Conservation (phyloP, 2,329 filamentous ascomycete species). For the Albophoma yamanashiensis region DNA sequence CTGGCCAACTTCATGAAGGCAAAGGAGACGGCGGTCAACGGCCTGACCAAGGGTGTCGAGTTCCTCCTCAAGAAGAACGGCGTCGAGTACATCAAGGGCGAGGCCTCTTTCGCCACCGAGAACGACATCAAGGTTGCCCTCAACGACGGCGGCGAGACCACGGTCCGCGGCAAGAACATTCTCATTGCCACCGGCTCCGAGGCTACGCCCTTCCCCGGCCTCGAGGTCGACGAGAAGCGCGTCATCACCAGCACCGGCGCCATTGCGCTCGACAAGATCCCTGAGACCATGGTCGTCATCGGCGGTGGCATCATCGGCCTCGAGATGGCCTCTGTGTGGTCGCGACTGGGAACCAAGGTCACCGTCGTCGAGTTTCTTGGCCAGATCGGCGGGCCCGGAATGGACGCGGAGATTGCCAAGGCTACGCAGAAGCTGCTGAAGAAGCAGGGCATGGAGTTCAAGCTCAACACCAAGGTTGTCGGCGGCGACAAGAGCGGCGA, state of each 20-base stretch:
- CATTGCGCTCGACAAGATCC: constrained; percentile 78
- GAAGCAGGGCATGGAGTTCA: constrained; percentile 98
- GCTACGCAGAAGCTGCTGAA: constrained; percentile 80
- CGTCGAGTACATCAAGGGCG: constrained; percentile 94
- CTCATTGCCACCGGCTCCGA: constrained; percentile 95
- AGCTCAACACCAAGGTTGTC: constrained; percentile 90
- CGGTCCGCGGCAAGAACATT: constrained; percentile 88
- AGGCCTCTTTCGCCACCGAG: constrained; percentile 76
- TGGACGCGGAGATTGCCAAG: constrained; percentile 93
- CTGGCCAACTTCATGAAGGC: constrained; percentile 95
- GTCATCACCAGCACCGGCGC: constrained; percentile 95
- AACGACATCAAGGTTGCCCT: constrained; percentile 87
- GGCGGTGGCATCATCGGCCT: constrained; percentile 97
- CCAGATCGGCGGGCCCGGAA: constrained; percentile 94
- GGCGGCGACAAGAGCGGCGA: constrained; percentile 73
- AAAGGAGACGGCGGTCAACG: constrained; percentile 81
- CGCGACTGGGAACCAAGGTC: constrained; percentile 82
- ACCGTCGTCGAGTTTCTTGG: constrained; percentile 95
- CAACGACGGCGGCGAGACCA: constrained; percentile 83
- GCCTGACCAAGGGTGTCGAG: constrained; percentile 94
- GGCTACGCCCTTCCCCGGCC: constrained; percentile 88
- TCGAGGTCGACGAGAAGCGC: constrained; percentile 95
- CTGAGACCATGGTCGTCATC: constrained; percentile 94
- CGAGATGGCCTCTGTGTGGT: constrained; percentile 98
- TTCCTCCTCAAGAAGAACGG: constrained; percentile 99